A percentile compares a stretch with the other conserved stretches of the same genome.
phyloP scores from a whole-genome alignment of 164 flowering plant genomes.

The Nymphaea colorata region DNA sequence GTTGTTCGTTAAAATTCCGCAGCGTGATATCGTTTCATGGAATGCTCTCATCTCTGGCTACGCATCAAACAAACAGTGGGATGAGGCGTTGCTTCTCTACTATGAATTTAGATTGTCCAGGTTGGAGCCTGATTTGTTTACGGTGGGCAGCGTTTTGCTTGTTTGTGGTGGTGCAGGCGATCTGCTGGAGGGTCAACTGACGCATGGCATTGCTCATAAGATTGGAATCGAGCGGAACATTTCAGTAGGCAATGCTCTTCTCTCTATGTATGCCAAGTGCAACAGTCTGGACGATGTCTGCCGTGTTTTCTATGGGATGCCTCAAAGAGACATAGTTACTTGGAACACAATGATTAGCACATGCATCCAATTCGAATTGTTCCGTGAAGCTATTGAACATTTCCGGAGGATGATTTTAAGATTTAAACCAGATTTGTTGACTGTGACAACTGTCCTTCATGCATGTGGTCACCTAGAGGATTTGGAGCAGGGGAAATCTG shows the following conservation, averaged over 20 bases:
- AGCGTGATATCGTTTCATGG: slow-evolving; percentile 34
- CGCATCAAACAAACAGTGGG: slow-evolving; percentile 17
- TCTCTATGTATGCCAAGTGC: slow-evolving; percentile 31
- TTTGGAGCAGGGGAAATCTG: slow-evolving; percentile 20
- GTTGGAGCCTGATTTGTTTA: slow-evolving; percentile 21
- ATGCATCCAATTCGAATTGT: slow-evolving; percentile 17
- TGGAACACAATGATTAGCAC: slow-evolving; percentile 38
- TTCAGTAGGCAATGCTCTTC: slow-evolving; percentile 26
- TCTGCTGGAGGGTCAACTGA: slow-evolving; percentile 16
- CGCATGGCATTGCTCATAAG: slow-evolving; percentile 23
- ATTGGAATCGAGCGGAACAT: slow-evolving; percentile 18
- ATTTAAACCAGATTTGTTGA: slow-evolving; percentile 29
- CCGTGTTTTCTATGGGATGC: slow-evolving; percentile 22
- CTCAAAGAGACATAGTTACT: slow-evolving; percentile 22
- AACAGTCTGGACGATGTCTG: slow-evolving; percentile 11
- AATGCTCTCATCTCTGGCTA: slow-evolving; percentile 39
- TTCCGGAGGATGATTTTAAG: slow-evolving; percentile 21
- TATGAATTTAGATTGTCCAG: slow-evolving; percentile 8
- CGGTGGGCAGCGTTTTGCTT: slow-evolving; percentile 22
- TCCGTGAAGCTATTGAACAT: slow-evolving; percentile 19
- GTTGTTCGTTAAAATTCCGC: slow-evolving; percentile 37
- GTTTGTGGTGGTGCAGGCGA: slow-evolving; percentile 23
- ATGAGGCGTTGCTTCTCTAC: slow-evolving; percentile 22
- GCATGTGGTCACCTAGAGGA: slow-evolving; percentile 31
- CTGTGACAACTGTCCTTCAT: slow-evolving; percentile 21